Evolutionary conservation across 2,329 filamentous ascomycete genomes (phyloP).

Genomic region (Cyanodermella asteris): DNA sequence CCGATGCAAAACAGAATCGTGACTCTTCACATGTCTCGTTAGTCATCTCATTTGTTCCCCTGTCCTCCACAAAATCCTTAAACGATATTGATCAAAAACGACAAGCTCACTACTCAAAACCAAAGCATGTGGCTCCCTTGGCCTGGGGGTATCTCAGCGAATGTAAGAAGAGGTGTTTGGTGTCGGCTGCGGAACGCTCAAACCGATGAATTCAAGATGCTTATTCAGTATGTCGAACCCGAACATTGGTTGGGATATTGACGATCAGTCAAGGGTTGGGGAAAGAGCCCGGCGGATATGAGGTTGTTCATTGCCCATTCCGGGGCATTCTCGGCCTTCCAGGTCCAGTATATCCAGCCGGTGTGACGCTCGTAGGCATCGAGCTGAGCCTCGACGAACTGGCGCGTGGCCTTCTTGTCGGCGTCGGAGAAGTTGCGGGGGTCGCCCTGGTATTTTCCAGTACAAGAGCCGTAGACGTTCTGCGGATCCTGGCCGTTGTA

Average conservation of each 20-base stretch:
- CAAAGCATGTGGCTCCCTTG: too few relatives aligned
- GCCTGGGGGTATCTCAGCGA: too few relatives aligned
- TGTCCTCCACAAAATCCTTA: too few relatives aligned
- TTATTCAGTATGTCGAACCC: too few relatives aligned
- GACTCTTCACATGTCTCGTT: too few relatives aligned
- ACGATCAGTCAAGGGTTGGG: slow-evolving; percentile 18
- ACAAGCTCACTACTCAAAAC: too few relatives aligned
- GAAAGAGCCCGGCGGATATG: slow-evolving; percentile 24
- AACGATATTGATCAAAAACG: too few relatives aligned
- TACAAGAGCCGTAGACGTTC: slow-evolving; percentile 30
- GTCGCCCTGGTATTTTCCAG: slow-evolving; percentile 23
- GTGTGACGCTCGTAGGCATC: slow-evolving; percentile 20
- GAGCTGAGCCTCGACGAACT: slow-evolving; percentile 24
- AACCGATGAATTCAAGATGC: too few relatives aligned
- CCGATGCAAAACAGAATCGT: too few relatives aligned
- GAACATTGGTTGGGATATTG: slow-evolving; percentile 13
- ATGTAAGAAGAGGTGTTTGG: too few relatives aligned
- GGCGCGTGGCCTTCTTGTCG: slow-evolving; percentile 17
- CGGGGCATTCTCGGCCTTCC: slow-evolving; percentile 26
- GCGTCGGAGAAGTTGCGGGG: slow-evolving; percentile 22
- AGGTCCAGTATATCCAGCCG: slow-evolving; percentile 29
- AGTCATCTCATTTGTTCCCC: too few relatives aligned
- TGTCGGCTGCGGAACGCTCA: too few relatives aligned
- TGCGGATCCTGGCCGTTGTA: slow-evolving; percentile 30
- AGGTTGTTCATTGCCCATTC: slow-evolving; percentile 26